Percentiles rank a stretch among this genome's conserved stretches.
These are phyloP conservation scores for Cucurbita pepo DNA, from an alignment of 306 rosid species.

Conservation along the genomic window DNA sequence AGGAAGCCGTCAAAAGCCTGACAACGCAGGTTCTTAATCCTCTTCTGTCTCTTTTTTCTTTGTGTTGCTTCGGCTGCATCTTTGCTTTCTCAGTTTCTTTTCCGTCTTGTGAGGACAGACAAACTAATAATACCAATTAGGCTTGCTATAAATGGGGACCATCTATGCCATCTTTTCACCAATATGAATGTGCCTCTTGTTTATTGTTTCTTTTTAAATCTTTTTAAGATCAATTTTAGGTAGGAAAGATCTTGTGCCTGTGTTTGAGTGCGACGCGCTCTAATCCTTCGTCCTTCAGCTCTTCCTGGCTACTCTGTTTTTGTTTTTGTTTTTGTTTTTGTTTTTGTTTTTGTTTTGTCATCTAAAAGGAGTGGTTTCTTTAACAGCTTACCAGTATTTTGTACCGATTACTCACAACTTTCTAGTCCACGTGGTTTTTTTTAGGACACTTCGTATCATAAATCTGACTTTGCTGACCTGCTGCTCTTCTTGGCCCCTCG, in stretches of 20 bases:
- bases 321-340: neutral
- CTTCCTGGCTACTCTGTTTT: neutral
- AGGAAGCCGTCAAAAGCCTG: constrained; percentile 94
- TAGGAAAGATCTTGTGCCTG: neutral
- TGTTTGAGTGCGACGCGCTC: neutral
- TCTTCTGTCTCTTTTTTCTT: neutral
- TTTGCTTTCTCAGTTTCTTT: constrained; percentile 48
- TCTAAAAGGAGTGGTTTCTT: neutral
- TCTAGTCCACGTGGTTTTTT: neutral
- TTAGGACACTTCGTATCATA: neutral
- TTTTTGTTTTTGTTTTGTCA: neutral
- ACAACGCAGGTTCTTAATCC: constrained; percentile 63
- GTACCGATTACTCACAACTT: neutral
- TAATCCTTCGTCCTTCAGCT: neutral
- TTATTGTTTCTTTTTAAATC: neutral
- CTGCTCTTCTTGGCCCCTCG: neutral
- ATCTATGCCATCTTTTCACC: constrained; percentile 21
- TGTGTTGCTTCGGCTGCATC: constrained; percentile 18
- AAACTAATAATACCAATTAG: constrained; percentile 3
- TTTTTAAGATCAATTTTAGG: neutral
- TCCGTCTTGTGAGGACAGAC: constrained; percentile 8
- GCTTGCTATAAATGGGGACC: constrained; percentile 34
- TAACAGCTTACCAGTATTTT: neutral
- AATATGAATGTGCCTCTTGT: neutral
- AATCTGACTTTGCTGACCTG: constrained; percentile 6